Conservation (phyloP, 2,329 filamentous ascomycete species). For the Cytospora mali region DNA sequence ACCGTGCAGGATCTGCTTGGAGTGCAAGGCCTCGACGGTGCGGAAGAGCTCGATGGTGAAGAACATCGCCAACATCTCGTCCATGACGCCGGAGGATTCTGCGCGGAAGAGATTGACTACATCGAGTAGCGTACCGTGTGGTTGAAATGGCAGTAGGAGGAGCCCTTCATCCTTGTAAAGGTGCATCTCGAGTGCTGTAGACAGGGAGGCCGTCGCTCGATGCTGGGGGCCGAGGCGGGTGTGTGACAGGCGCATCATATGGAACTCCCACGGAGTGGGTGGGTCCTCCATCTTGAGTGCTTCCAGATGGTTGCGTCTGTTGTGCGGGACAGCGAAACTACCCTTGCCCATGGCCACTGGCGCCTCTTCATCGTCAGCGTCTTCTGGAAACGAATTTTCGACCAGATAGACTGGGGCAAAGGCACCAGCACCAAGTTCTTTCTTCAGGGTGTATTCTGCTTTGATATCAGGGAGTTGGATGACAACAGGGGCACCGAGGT, state of each 20-base stretch:
- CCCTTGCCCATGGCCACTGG: constrained; percentile 63
- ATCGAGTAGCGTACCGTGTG: constrained; percentile 92
- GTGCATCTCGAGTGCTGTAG: constrained; percentile 87
- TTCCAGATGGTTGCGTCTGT: constrained; percentile 65
- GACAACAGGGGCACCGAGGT: constrained; percentile 60
- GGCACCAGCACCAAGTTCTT: constrained; percentile 88
- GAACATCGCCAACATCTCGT: constrained; percentile 93
- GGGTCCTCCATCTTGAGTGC: constrained; percentile 95
- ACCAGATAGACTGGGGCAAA: constrained; percentile 95
- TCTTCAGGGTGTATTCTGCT: constrained; percentile 74
- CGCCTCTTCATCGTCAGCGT: constrained; percentile 48
- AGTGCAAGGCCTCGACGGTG: constrained; percentile 84
- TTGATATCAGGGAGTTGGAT: constrained; percentile 69
- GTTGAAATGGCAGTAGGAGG: constrained; percentile 82
- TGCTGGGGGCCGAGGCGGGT: constrained; percentile 71
- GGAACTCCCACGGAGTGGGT: constrained; percentile 91
- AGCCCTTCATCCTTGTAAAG: constrained; percentile 89
- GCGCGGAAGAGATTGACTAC: constrained; percentile 83
- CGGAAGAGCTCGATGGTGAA: constrained; percentile 90
- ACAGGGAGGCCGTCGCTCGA: constrained; percentile 75
- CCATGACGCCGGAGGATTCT: constrained; percentile 75
- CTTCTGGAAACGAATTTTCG: constrained; percentile 65
- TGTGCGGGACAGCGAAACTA: constrained; percentile 54
- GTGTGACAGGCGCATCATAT: constrained; percentile 86
- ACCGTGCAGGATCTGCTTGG: constrained; percentile 80